phyloP scores from a whole-genome alignment of 2,329 filamentous ascomycete genomes.

The Teratosphaeria destructans region DNA sequence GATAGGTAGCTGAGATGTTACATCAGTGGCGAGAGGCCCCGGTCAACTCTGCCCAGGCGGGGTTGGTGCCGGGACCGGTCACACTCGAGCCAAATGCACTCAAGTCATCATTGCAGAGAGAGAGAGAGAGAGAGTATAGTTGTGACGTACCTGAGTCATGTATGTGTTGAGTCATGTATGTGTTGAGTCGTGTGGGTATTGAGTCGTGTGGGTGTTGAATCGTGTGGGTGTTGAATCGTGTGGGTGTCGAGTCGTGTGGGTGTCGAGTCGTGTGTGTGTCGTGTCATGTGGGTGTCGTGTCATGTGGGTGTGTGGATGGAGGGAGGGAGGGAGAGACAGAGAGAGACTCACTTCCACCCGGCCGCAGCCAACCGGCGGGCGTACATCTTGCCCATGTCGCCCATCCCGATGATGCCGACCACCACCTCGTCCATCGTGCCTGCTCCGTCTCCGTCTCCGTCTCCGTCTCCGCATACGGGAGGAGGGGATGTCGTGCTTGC shows the following conservation, averaged over 20 bases:
- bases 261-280: too few relatives aligned
- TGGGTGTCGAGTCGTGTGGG: too few relatives aligned
- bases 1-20: slow-evolving; percentile 98
- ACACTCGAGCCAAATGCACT: slow-evolving; percentile 99
- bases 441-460: background rate
- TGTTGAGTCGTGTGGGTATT: too few relatives aligned
- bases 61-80: slow-evolving; percentile 48
- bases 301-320: slow-evolving; percentile 1
- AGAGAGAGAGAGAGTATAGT: too few relatives aligned
- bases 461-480: background rate
- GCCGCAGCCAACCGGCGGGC: slow-evolving; percentile 76
- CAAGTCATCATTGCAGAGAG: slow-evolving; percentile 80
- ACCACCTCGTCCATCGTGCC: slow-evolving; percentile 56
- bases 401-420: slow-evolving; percentile 96
- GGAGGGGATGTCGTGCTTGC: background rate
- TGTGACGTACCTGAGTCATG: too few relatives aligned
- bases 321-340: slow-evolving; percentile 4
- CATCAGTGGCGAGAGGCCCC: slow-evolving; percentile 76
- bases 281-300: too few relatives aligned
- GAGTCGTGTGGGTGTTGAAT: too few relatives aligned
- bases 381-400: slow-evolving; percentile 99
- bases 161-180: too few relatives aligned
- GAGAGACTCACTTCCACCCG: slow-evolving; percentile 77
- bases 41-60: slow-evolving; percentile 59
- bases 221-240: too few relatives aligned